Evolutionary conservation across 2,329 filamentous ascomycete species (phyloP).

Genomic region (Hypoxylon sp.): DNA sequence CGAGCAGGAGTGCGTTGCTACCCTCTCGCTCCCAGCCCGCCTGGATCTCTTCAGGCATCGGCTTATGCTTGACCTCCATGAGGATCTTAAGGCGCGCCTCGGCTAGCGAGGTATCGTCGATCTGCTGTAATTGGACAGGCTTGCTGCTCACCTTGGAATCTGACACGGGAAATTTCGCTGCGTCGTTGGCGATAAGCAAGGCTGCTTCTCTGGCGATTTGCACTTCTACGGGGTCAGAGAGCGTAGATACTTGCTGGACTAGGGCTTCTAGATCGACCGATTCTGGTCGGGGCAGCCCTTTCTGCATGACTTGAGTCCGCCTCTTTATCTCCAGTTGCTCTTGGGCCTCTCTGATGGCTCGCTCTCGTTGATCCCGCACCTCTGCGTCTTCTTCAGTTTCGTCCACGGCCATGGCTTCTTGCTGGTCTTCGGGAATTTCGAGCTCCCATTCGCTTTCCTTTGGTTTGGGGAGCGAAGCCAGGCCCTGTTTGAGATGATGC

Average conservation of each 20-base stretch:
- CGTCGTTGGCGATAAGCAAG: conserved; percentile 82
- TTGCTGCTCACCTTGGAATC: conserved; percentile 70
- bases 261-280: conserved; percentile 75
- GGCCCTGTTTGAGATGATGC: conserved; percentile 71
- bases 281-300: conserved; percentile 77
- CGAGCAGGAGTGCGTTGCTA: conserved; percentile 70
- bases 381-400: conserved; percentile 69
- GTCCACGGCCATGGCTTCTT: conserved; percentile 61
- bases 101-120: conserved; percentile 76
- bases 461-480: conserved; percentile 88
- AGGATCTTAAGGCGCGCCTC: conserved; percentile 80
- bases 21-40: conserved; percentile 62
- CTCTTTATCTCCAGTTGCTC: conserved; percentile 82
- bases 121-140: conserved; percentile 64
- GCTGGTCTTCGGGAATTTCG: conserved; percentile 84
- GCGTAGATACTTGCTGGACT: conserved; percentile 66
- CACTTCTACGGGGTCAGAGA: conserved; percentile 70
- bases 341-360: conserved; percentile 73
- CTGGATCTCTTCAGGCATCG: conserved; percentile 60
- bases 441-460: conserved; percentile 96
- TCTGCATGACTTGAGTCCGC: conserved; percentile 91
- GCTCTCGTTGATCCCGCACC: conserved; percentile 80
- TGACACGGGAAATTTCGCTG: conserved; percentile 74
- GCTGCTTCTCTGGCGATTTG: conserved; percentile 81
- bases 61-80: conserved; percentile 67